phyloP scores from a whole-genome alignment of 2,329 filamentous ascomycete genomes.

The Fusarium sp. region DNA sequence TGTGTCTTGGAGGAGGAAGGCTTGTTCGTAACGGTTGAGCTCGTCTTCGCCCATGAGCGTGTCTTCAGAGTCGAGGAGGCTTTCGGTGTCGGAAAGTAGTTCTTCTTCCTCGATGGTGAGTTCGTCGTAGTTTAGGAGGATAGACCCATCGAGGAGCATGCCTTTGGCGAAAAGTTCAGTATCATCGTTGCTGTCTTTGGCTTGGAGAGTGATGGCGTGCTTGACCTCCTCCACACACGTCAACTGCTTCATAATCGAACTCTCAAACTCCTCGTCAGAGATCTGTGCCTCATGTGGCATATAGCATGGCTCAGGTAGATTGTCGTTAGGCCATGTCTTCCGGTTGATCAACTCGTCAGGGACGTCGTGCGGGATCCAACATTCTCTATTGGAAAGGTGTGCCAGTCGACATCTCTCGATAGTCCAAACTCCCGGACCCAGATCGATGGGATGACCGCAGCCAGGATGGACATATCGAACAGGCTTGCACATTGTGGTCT shows the following conservation, averaged over 20 bases:
- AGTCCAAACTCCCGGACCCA: constrained; percentile 11
- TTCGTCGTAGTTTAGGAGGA: not conserved
- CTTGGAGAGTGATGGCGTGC: not conserved
- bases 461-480: constrained; percentile 42
- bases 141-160: not conserved
- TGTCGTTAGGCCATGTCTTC: constrained; percentile 21
- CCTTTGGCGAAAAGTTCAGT: not conserved
- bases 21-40: not conserved
- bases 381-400: constrained; percentile 18
- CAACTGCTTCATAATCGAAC: not conserved
- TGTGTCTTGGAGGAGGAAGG: not conserved
- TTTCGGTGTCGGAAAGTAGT: not conserved
- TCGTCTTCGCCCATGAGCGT: constrained; percentile 1
- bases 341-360: constrained; percentile 3
- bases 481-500: constrained; percentile 42
- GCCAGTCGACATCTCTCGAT: constrained; percentile 39
- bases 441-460: constrained; percentile 42
- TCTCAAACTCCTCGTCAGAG: not conserved
- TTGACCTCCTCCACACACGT: not conserved
- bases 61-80: not conserved
- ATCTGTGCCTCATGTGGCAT: not conserved
- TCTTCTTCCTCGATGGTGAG: not conserved
- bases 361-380: constrained; percentile 38
- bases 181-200: not conserved
- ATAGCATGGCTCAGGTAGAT: constrained; percentile 9